Evolutionary conservation across 768 basidiomycete species (phyloP).

Genomic region (Suillus occidentalis): DNA sequence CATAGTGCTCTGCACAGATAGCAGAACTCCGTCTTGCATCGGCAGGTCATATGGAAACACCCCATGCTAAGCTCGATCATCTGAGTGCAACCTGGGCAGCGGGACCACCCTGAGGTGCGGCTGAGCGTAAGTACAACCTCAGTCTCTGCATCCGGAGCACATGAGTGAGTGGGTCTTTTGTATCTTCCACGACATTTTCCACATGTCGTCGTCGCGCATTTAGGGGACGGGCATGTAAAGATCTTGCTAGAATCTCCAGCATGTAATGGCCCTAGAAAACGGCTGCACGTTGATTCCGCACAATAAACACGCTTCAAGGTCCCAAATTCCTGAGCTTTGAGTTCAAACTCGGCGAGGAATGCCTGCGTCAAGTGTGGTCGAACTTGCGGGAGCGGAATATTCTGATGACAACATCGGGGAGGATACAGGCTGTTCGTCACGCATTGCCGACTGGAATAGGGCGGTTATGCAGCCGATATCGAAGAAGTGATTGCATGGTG

Average conservation of each 20-base stretch:
- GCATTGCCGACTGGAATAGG: constrained; percentile 34
- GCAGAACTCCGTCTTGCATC: constrained; percentile 40
- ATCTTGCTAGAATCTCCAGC: constrained; percentile 24
- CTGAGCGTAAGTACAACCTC: constrained; percentile 27
- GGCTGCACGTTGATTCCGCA: constrained; percentile 33
- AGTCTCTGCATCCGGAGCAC: constrained; percentile 26
- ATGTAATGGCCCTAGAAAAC: constrained; percentile 34
- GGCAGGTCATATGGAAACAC: constrained; percentile 43
- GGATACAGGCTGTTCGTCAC: constrained; percentile 42
- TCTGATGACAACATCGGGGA: constrained; percentile 38
- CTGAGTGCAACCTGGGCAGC: constrained; percentile 39
- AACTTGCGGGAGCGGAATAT: constrained; percentile 28
- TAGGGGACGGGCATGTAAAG: constrained; percentile 22
- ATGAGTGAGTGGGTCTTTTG: constrained; percentile 27
- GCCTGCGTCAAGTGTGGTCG: constrained; percentile 23
- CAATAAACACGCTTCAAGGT: constrained; percentile 41
- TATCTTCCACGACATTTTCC: constrained; percentile 25
- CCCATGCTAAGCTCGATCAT: constrained; percentile 39
- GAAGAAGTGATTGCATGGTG: constrained; percentile 38
- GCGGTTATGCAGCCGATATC: constrained; percentile 32
- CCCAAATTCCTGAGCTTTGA: constrained; percentile 30
- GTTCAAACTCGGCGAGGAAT: constrained; percentile 22
- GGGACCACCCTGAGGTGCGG: constrained; percentile 33
- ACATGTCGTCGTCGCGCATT: constrained; percentile 25
- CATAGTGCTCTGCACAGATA: constrained; percentile 53